Evolutionary conservation across 495 filamentous ascomycete species (phyloP).

Genomic region (Penicillium canescens): DNA sequence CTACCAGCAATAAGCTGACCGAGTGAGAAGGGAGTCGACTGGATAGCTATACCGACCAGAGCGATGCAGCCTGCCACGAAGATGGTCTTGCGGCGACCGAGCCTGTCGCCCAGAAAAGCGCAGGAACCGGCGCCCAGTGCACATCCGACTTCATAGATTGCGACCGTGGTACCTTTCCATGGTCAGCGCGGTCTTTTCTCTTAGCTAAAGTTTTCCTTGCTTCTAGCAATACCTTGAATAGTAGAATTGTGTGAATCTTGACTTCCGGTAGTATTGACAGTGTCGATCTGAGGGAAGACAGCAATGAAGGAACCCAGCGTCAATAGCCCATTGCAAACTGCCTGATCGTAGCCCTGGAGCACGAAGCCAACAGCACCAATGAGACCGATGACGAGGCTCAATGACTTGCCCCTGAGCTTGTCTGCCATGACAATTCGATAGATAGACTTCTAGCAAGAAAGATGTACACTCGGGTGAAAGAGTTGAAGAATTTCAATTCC

Average conservation of each 20-base stretch:
- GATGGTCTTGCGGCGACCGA: constrained; percentile 41
- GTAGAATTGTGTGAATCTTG: constrained; percentile 35
- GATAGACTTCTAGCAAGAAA: too few relatives aligned
- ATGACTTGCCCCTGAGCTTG: constrained; percentile 15
- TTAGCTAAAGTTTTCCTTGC: neutral
- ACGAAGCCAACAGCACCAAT: constrained; percentile 32
- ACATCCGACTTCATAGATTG: constrained; percentile 45
- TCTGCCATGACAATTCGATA: neutral
- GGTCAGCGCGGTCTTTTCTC: neutral
- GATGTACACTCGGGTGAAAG: neutral
- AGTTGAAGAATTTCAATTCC: neutral
- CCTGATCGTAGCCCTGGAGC: constrained; percentile 51
- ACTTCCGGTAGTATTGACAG: constrained; percentile 35
- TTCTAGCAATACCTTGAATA: constrained; percentile 21
- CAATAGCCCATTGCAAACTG: constrained; percentile 36
- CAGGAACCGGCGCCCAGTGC: constrained; percentile 44
- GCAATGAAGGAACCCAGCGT: constrained; percentile 33
- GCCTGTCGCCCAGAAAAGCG: constrained; percentile 42
- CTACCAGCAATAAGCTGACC: constrained; percentile 27
- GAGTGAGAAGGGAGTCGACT: constrained; percentile 20
- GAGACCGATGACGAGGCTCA: constrained; percentile 15
- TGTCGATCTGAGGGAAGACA: constrained; percentile 52
- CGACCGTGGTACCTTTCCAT: constrained; percentile 33
- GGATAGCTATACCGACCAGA: constrained; percentile 17
- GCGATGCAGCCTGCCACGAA: constrained; percentile 26